Evolutionary conservation across 228 moss, liverwort and hornwort species (phyloP).

Genomic region (Sphagnum magellanicum): DNA sequence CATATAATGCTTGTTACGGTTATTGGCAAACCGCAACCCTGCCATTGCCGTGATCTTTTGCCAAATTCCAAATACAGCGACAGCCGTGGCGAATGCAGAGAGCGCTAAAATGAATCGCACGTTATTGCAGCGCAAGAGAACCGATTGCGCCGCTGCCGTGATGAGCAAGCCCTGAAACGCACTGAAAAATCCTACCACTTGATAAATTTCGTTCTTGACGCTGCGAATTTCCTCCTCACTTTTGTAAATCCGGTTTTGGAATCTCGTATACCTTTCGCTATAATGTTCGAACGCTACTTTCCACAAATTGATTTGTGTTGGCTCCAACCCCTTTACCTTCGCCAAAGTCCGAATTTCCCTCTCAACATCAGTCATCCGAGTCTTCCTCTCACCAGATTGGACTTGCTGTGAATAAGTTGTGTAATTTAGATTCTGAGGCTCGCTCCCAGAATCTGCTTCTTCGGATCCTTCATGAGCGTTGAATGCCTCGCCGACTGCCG

Average conservation of each 20-base stretch:
- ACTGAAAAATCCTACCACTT: slow-evolving; percentile 34
- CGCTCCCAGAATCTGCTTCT: too few relatives aligned
- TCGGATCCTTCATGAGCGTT: too few relatives aligned
- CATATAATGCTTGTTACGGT: rapidly evolving
- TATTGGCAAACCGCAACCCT: not conserved
- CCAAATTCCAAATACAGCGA: slow-evolving; percentile 20
- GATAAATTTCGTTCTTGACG: slow-evolving; percentile 24
- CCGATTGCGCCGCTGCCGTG: slow-evolving; percentile 27
- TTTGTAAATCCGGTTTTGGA: too few relatives aligned
- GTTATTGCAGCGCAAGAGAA: slow-evolving; percentile 26
- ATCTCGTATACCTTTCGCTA: too few relatives aligned
- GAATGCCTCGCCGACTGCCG: too few relatives aligned
- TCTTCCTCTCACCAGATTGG: too few relatives aligned
- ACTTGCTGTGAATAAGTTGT: rapidly evolving
- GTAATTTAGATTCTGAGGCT: too few relatives aligned
- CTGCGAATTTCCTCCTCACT: slow-evolving; percentile 9
- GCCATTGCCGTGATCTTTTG: slow-evolving; percentile 18
- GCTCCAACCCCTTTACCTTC: too few relatives aligned
- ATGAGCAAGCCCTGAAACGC: slow-evolving; percentile 33
- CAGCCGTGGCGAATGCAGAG: slow-evolving; percentile 21
- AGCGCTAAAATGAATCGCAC: slow-evolving; percentile 21
- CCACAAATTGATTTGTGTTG: too few relatives aligned
- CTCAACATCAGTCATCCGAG: too few relatives aligned
- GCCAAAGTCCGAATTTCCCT: too few relatives aligned
- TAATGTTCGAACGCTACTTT: too few relatives aligned